These are phyloP conservation scores for Blastomyces silverae DNA, from an alignment of 2,329 filamentous ascomycete genomes.

Conservation along the genomic window DNA sequence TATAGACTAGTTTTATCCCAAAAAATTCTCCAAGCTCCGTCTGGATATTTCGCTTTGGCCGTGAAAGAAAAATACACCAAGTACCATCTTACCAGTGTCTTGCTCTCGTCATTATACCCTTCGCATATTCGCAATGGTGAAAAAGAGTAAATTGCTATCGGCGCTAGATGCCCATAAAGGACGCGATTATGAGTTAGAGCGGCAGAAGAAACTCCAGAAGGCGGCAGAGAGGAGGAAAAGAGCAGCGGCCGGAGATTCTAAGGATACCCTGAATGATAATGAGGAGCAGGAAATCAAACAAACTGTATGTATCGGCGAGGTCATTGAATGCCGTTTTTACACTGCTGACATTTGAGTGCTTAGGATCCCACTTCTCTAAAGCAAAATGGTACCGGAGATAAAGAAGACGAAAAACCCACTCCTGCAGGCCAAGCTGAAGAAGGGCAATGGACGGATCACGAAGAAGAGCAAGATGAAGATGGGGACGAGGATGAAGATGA, in stretches of 20 bases:
- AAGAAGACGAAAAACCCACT: constrained; percentile 25
- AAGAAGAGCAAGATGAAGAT: constrained; percentile 37
- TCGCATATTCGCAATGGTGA: constrained; percentile 37
- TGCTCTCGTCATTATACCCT: not conserved
- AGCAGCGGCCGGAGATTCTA: constrained; percentile 26
- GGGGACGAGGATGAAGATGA: constrained; percentile 66
- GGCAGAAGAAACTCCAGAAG: constrained; percentile 61
- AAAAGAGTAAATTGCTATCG: constrained; percentile 52
- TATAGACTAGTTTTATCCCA: not conserved
- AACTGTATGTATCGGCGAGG: not conserved
- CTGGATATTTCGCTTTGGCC: constrained; percentile 2
- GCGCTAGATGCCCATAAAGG: constrained; percentile 55
- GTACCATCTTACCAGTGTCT: not conserved
- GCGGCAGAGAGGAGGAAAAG: constrained; percentile 43
- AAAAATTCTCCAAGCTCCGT: constrained; percentile 10
- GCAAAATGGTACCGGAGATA: constrained; percentile 39
- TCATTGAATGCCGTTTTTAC: not conserved
- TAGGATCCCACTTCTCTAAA: constrained; percentile 32
- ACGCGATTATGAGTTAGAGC: constrained; percentile 66
- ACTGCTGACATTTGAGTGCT: not conserved
- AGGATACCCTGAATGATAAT: constrained; percentile 18
- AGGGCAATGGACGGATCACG: constrained; percentile 28
- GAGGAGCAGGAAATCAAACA: constrained; percentile 31
- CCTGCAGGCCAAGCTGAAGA: constrained; percentile 21
- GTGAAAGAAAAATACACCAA: not conserved